Evolutionary conservation across 83 land plant genomes (phyloP).

Genomic region (Picea mariana): DNA sequence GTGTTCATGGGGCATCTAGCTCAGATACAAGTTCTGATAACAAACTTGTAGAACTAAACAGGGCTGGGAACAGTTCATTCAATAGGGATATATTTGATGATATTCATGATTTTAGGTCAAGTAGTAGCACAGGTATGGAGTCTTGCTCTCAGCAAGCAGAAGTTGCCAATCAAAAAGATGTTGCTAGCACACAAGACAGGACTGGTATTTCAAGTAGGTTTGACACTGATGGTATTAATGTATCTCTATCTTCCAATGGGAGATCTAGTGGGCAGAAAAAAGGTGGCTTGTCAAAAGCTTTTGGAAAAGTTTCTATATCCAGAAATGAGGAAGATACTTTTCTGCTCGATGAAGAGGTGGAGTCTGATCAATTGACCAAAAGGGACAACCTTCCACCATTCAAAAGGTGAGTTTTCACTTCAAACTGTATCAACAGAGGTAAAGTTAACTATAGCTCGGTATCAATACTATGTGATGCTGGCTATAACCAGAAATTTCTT

Average conservation of each 20-base stretch:
- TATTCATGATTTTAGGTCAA: background rate
- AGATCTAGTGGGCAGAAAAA: constrained; percentile 14
- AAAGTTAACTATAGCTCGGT: too few relatives aligned
- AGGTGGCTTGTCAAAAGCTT: constrained; percentile 61
- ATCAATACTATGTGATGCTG: too few relatives aligned
- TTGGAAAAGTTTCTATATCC: constrained; percentile 26
- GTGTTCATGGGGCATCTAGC: background rate
- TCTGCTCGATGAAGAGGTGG: constrained; percentile 91
- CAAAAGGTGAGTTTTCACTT: constrained; percentile 33
- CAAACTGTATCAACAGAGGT: background rate
- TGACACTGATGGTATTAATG: constrained; percentile 6
- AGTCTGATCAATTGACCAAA: constrained; percentile 35
- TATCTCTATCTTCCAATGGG: constrained; percentile 12
- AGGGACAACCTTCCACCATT: constrained; percentile 28
- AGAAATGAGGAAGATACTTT: constrained; percentile 62
- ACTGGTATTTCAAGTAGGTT: background rate
- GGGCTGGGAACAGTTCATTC: background rate
- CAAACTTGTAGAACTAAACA: background rate
- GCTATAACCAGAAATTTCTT: too few relatives aligned
- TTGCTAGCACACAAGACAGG: background rate
- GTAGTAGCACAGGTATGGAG: background rate
- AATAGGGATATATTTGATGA: constrained; percentile 8
- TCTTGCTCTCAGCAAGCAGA: background rate
- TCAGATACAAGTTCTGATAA: constrained; percentile 4
- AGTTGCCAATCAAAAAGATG: background rate